Conservation (phyloP, 2,329 filamentous ascomycete species). For the Apiospora pterosperma region DNA sequence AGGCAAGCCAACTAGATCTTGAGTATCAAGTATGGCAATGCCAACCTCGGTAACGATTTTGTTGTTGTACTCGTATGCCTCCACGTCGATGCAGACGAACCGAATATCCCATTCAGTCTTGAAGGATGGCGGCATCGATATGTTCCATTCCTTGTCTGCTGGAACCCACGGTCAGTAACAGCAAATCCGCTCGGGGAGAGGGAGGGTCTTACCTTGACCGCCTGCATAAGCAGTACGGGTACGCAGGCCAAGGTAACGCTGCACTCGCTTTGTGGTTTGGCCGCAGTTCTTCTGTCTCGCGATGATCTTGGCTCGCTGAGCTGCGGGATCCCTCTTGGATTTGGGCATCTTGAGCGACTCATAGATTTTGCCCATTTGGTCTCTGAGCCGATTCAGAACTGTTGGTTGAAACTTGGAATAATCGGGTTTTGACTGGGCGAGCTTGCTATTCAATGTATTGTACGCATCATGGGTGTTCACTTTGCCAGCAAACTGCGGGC, state of each 20-base stretch:
- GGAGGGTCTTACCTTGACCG: conserved; percentile 9
- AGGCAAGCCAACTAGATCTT: conserved; percentile 44
- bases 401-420: conserved; percentile 29
- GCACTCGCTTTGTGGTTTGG: conserved; percentile 58
- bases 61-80: conserved; percentile 69
- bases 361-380: conserved; percentile 50
- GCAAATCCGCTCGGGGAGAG: not conserved
- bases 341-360: conserved; percentile 42
- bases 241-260: conserved; percentile 69
- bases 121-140: conserved; percentile 38
- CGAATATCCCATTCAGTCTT: conserved; percentile 54
- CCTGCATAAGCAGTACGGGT: not conserved
- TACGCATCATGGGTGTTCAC: conserved; percentile 40
- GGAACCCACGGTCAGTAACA: not conserved
- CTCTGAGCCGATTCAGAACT: conserved; percentile 45
- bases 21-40: conserved; percentile 74
- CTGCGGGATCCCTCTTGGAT: conserved; percentile 40
- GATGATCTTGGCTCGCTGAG: conserved; percentile 42
- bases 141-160: conserved; percentile 21
- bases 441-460: conserved; percentile 32
- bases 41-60: conserved; percentile 80
- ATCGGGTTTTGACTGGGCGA: conserved; percentile 30
- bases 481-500: conserved; percentile 65
- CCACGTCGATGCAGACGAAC: conserved; percentile 78
- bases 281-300: conserved; percentile 49